Evolutionary conservation across 495 filamentous ascomycete species (phyloP).

Genomic region (Cetradonia linearis): DNA sequence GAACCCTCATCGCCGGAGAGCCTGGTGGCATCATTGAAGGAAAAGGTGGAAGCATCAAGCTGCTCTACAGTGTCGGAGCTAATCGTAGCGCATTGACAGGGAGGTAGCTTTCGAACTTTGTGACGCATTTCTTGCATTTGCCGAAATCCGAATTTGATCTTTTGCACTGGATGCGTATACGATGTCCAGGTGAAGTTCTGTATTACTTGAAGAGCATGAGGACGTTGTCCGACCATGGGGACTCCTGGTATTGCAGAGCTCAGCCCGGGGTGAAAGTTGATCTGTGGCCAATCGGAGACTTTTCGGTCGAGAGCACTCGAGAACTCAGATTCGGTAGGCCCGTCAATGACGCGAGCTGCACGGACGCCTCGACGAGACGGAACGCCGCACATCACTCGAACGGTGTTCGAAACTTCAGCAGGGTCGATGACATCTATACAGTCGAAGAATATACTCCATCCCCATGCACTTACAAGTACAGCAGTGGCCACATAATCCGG

Average conservation of each 20-base stretch:
- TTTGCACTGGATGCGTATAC: neutral
- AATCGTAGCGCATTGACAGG: constrained; percentile 6
- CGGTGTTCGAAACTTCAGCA: neutral
- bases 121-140: constrained; percentile 12
- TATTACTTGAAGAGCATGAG: constrained; percentile 15
- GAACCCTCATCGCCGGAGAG: too few relatives aligned
- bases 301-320: neutral
- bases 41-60: neutral
- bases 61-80: neutral
- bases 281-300: neutral
- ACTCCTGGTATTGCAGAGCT: constrained; percentile 1
- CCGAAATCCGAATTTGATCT: constrained; percentile 5
- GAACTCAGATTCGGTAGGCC: neutral
- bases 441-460: constrained; percentile 18
- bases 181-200: constrained; percentile 8
- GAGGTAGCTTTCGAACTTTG: neutral
- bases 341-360: constrained; percentile 15
- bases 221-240: constrained; percentile 11
- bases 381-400: constrained; percentile 13
- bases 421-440: constrained; percentile 13
- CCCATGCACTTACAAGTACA: constrained; percentile 13
- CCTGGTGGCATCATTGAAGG: too few relatives aligned
- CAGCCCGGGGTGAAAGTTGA: constrained; percentile 2
- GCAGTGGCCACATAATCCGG: constrained; percentile 1
- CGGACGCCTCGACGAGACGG: constrained; percentile 15